phyloP scores from a whole-genome alignment of 495 filamentous ascomycete species.

The Cenococcum geophilum region DNA sequence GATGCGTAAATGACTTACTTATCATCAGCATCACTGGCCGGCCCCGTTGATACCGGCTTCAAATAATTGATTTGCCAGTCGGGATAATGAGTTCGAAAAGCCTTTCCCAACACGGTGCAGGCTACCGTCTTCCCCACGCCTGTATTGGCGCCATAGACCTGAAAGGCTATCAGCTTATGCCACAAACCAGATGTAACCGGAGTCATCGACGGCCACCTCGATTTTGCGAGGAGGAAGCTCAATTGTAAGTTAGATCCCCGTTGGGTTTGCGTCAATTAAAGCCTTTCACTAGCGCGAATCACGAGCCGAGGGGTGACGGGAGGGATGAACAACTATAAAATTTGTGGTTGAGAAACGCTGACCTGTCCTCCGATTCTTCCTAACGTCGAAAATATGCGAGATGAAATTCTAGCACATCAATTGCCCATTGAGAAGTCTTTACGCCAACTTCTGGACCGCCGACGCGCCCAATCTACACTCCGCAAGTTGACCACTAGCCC shows the following conservation, averaged over 20 bases:
- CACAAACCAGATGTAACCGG: constrained; percentile 46
- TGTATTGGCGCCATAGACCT: constrained; percentile 75
- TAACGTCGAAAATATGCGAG: background rate
- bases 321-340: background rate
- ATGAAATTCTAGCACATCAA: constrained; percentile 1
- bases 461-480: constrained; percentile 44
- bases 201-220: background rate
- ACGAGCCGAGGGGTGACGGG: background rate
- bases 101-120: constrained; percentile 61
- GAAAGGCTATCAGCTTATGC: constrained; percentile 56
- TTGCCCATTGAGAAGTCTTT: constrained; percentile 39
- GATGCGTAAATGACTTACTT: constrained; percentile 41
- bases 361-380: background rate
- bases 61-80: constrained; percentile 54
- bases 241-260: background rate
- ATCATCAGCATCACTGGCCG: constrained; percentile 60
- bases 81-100: constrained; percentile 40
- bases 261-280: background rate
- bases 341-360: background rate
- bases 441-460: constrained; percentile 37
- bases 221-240: constrained; percentile 15
- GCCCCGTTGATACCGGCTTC: constrained; percentile 72
- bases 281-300: background rate
- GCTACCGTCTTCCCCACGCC: constrained; percentile 75
- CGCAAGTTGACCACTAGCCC: constrained; percentile 44